Percentiles rank a stretch among this genome's conserved stretches.
phyloP scores from a whole-genome alignment of 2,329 filamentous ascomycete genomes.

The Apiospora rasikravindrae region DNA sequence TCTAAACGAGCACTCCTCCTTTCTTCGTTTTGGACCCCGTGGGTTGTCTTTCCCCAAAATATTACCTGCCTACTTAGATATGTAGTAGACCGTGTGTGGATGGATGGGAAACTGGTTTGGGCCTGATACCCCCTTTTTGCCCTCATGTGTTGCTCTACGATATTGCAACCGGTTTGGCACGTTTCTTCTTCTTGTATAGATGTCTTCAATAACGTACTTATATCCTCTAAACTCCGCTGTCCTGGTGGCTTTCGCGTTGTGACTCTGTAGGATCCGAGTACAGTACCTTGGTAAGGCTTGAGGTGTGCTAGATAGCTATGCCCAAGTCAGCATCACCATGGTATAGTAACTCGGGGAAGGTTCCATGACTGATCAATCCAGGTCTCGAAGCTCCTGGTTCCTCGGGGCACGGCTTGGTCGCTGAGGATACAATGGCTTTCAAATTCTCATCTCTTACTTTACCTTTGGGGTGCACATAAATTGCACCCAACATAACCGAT shows the following conservation, averaged over 20 bases:
- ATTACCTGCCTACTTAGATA: not conserved
- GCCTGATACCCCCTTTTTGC: conserved; percentile 5
- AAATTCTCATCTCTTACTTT: too few relatives aligned
- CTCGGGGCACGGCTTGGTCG: not conserved
- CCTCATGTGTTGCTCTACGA: conserved; percentile 10
- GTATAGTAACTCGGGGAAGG: not conserved
- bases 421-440: not conserved
- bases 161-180: not conserved
- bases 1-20: not conserved
- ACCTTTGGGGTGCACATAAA: not conserved
- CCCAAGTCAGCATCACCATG: not conserved
- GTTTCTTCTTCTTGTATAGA: not conserved
- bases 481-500: not conserved
- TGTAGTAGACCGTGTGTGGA: conserved; percentile 6
- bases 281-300: too few relatives aligned
- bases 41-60: not conserved
- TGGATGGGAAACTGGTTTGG: conserved; percentile 13
- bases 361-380: not conserved
- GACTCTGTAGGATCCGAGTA: not conserved
- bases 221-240: not conserved
- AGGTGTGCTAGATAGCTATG: not conserved
- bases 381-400: not conserved
- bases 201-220: not conserved
- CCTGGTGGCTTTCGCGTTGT: not conserved
- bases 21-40: not conserved